These are phyloP conservation scores for Fusarium sarcochroum DNA, from an alignment of 2,329 filamentous ascomycete genomes.

Conservation along the genomic window DNA sequence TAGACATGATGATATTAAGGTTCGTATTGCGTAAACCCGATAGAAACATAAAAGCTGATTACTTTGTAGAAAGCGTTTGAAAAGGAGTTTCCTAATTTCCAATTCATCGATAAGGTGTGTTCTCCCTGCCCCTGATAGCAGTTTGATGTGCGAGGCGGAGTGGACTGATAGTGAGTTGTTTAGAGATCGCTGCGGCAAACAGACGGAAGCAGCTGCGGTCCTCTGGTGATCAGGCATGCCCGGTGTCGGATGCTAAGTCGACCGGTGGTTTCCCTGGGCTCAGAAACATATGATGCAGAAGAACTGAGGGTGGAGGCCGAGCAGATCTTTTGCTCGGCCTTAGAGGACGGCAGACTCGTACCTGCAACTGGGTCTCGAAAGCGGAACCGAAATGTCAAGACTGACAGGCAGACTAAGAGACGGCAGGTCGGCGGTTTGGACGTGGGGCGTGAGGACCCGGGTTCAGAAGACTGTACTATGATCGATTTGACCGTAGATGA, in stretches of 20 bases:
- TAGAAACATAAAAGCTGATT: not conserved
- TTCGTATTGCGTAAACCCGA: not conserved
- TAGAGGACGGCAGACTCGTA: not conserved
- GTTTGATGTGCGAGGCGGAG: not conserved
- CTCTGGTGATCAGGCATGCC: not conserved
- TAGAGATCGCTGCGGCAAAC: not conserved
- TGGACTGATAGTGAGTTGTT: not conserved
- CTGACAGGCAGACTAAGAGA: too few relatives aligned
- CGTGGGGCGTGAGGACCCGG: too few relatives aligned
- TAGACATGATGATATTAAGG: not conserved
- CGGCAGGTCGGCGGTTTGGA: too few relatives aligned
- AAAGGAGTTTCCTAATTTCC: slow-evolving; percentile 1
- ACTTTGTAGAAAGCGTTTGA: not conserved
- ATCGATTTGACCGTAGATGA: too few relatives aligned
- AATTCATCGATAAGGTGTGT: not conserved
- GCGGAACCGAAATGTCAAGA: too few relatives aligned
- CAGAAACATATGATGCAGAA: not conserved
- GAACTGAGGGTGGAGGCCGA: not conserved
- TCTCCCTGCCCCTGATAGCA: not conserved
- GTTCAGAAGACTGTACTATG: too few relatives aligned
- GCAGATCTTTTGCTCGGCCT: not conserved
- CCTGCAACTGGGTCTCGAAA: too few relatives aligned
- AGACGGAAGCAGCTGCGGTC: not conserved
- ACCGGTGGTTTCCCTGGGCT: not conserved
- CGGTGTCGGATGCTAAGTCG: not conserved